Percentiles rank a stretch among this genome's conserved stretches.
These are phyloP conservation scores for Leucocoprinus birnbaumii DNA, from an alignment of 768 basidiomycete genomes.

Conservation along the genomic window DNA sequence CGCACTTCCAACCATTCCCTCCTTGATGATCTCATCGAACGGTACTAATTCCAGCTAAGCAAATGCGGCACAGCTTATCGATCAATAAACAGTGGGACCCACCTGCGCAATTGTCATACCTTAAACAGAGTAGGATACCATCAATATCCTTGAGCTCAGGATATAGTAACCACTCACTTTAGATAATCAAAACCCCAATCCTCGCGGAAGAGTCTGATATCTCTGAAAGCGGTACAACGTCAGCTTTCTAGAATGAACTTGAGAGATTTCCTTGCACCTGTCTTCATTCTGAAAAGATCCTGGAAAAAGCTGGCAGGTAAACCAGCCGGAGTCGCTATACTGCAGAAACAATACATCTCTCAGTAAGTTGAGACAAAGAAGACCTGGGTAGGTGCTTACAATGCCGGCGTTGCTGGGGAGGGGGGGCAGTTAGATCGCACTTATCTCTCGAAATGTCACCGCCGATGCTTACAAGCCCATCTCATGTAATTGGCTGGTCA, in stretches of 20 bases:
- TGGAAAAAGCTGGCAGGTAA: slow-evolving; percentile 61
- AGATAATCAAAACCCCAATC: slow-evolving; percentile 59
- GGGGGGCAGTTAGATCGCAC: too few species aligned
- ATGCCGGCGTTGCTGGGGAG: slow-evolving; percentile 54
- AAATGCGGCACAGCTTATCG: background rate
- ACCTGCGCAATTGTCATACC: slow-evolving; percentile 59
- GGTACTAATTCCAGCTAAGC: slow-evolving; percentile 34
- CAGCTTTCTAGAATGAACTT: too few species aligned
- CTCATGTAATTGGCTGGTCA: slow-evolving; percentile 52
- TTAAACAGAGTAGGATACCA: slow-evolving; percentile 15
- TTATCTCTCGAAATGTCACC: background rate
- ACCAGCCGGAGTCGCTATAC: slow-evolving; percentile 73
- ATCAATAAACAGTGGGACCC: background rate
- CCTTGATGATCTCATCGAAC: slow-evolving; percentile 50
- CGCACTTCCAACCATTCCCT: slow-evolving; percentile 47
- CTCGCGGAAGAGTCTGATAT: slow-evolving; percentile 49
- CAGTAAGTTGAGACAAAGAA: background rate
- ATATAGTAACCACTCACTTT: background rate
- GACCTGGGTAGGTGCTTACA: too few species aligned
- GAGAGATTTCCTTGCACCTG: slow-evolving; percentile 28
- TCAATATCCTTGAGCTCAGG: background rate
- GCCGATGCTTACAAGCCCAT: slow-evolving; percentile 51
- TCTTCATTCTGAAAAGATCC: slow-evolving; percentile 67
- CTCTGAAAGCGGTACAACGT: too few species aligned
- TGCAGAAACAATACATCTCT: slow-evolving; percentile 23